Percentiles rank a stretch among this genome's conserved stretches.
Evolutionary conservation across 2,329 filamentous ascomycete genomes (phyloP).

Genomic region (Apiospora sp.): DNA sequence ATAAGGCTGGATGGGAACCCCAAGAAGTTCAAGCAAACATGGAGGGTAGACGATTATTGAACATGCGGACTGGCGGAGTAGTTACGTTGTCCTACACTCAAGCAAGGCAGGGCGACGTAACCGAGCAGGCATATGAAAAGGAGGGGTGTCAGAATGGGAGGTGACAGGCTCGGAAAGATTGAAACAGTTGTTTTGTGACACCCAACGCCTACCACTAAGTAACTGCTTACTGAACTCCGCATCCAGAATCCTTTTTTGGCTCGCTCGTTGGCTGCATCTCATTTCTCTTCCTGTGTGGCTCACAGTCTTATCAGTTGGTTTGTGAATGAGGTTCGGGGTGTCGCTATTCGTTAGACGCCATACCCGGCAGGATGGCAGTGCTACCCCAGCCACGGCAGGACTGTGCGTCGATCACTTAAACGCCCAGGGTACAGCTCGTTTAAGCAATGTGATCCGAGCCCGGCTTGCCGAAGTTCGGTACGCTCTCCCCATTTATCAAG

Average conservation of each 20-base stretch:
- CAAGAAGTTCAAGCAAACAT: not conserved
- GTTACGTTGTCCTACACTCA: not conserved
- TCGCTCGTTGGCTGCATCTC: not conserved
- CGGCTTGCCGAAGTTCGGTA: conserved; percentile 15
- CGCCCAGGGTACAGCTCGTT: not conserved
- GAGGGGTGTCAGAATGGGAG: not conserved
- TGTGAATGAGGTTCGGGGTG: not conserved
- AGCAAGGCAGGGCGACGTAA: not conserved
- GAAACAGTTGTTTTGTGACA: not conserved
- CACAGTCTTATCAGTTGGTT: not conserved
- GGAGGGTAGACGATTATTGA: not conserved
- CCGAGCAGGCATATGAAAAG: not conserved
- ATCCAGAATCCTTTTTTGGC: too few species aligned
- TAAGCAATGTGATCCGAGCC: conserved; percentile 6
- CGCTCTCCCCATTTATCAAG: not conserved
- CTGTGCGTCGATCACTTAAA: not conserved
- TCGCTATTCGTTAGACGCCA: not conserved
- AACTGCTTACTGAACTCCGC: not conserved
- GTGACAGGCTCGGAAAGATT: not conserved
- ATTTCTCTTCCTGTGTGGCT: too few species aligned
- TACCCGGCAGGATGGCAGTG: not conserved
- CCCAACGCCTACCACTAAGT: not conserved
- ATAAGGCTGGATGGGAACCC: conserved; percentile 6
- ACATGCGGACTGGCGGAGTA: too few species aligned
- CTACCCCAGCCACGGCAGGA: not conserved